Conservation (phyloP, 2,329 filamentous ascomycete genomes). For the Claviceps purpurea region DNA sequence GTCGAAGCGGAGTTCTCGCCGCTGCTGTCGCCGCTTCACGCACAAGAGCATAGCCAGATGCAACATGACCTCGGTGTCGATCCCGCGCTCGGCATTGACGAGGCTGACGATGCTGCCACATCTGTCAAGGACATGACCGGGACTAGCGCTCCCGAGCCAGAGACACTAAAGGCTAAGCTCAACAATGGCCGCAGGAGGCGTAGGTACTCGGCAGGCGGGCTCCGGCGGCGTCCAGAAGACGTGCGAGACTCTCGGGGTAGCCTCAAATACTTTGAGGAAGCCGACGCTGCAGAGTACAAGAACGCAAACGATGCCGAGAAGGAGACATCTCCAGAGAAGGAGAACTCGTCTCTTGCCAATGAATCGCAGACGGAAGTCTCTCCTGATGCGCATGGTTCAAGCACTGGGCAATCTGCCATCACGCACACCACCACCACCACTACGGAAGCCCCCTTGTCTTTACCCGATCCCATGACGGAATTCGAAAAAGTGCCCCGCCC, state of each 20-base stretch:
- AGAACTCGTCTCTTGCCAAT: not conserved
- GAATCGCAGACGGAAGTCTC: not conserved
- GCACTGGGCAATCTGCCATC: not conserved
- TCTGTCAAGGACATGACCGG: slow-evolving; percentile 43
- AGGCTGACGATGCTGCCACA: slow-evolving; percentile 22
- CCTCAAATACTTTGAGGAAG: slow-evolving; percentile 82
- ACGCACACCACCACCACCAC: slow-evolving; percentile 15
- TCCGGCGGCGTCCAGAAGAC: slow-evolving; percentile 60
- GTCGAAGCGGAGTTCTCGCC: not conserved
- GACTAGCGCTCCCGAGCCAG: slow-evolving; percentile 51
- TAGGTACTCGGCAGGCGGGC: slow-evolving; percentile 76
- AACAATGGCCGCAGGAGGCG: slow-evolving; percentile 40
- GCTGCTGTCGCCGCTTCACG: not conserved
- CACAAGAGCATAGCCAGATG: slow-evolving; percentile 1
- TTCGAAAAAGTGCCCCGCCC: slow-evolving; percentile 41
- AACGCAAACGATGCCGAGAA: slow-evolving; percentile 8
- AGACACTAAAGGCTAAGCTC: slow-evolving; percentile 33
- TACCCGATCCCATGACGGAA: slow-evolving; percentile 23
- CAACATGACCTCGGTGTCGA: slow-evolving; percentile 21
- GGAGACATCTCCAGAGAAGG: not conserved
- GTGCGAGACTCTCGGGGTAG: slow-evolving; percentile 59
- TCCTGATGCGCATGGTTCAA: not conserved
- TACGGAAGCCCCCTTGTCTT: slow-evolving; percentile 17
- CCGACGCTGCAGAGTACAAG: slow-evolving; percentile 69
- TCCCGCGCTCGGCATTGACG: slow-evolving; percentile 13